A percentile compares a stretch with the other conserved stretches of the same genome.
These are phyloP conservation scores for Brachypodium distachyon DNA, from an alignment of 202 grass and related monocot species.

Conservation along the genomic window DNA sequence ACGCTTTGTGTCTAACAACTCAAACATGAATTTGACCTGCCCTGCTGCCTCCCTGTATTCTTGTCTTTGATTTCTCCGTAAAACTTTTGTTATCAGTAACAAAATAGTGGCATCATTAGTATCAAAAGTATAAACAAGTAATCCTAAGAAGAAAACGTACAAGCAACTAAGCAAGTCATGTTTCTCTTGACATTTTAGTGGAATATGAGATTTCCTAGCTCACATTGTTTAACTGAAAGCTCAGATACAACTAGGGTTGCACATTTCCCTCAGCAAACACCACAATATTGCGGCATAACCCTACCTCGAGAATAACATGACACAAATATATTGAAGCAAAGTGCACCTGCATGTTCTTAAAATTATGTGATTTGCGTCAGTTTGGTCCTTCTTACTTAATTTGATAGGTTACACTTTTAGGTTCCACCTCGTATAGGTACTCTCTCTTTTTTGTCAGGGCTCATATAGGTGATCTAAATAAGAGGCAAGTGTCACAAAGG, in stretches of 20 bases:
- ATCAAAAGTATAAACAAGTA: no score
- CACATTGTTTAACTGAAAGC: not conserved
- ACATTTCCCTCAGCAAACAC: not conserved
- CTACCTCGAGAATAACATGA: not conserved
- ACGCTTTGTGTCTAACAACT: no score
- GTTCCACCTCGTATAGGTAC: no score
- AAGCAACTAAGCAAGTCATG: not conserved
- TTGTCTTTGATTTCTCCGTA: not conserved
- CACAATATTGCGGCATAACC: not conserved
- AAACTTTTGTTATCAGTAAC: not conserved
- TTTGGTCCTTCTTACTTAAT: not conserved
- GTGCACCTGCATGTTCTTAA: not conserved
- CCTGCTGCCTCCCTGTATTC: not conserved
- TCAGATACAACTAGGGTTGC: not conserved
- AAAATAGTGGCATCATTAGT: not conserved
- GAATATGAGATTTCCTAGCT: not conserved
- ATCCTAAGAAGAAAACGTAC: no score
- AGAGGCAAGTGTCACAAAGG: not conserved
- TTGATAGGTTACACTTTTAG: not conserved
- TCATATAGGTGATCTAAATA: not conserved
- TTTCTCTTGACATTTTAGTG: not conserved
- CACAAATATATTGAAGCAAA: not conserved
- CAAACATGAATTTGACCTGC: not conserved
- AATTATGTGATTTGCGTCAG: no score
- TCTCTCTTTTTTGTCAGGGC: no score